Percentiles rank a stretch among this genome's conserved stretches.
Conservation (phyloP, 2,329 filamentous ascomycete species). For the Aspergillus pseudoviridinutans region DNA sequence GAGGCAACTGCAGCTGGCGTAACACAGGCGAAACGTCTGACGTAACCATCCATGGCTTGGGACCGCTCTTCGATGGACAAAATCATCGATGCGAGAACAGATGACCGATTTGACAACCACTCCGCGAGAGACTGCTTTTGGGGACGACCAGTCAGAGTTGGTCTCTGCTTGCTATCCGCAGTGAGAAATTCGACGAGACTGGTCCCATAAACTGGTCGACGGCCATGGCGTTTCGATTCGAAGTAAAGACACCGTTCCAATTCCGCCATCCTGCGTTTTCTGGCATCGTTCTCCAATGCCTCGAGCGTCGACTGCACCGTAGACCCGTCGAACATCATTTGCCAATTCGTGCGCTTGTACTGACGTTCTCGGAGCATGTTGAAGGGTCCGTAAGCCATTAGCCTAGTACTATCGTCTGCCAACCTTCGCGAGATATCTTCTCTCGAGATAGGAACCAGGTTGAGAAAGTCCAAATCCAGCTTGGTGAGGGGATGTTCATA, state of each 20-base stretch:
- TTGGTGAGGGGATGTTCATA: constrained; percentile 57
- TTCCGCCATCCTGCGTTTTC: constrained; percentile 69
- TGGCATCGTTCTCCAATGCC: constrained; percentile 67
- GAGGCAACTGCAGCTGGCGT: constrained; percentile 84
- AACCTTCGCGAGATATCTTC: constrained; percentile 59
- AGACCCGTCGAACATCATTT: constrained; percentile 59
- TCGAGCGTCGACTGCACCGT: constrained; percentile 66
- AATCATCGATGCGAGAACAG: constrained; percentile 55
- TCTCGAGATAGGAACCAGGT: constrained; percentile 68
- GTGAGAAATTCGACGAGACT: constrained; percentile 72
- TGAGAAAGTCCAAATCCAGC: constrained; percentile 72
- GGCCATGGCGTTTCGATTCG: constrained; percentile 75
- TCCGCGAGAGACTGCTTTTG: constrained; percentile 61
- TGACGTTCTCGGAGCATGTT: constrained; percentile 70
- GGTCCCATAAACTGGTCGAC: constrained; percentile 75
- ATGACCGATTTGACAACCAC: constrained; percentile 71
- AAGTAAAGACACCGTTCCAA: constrained; percentile 76
- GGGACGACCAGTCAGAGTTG: constrained; percentile 57
- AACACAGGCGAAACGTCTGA: constrained; percentile 87
- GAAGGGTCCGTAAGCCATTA: constrained; percentile 67
- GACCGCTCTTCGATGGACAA: constrained; percentile 71
- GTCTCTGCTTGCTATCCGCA: constrained; percentile 57
- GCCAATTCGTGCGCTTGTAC: constrained; percentile 52
- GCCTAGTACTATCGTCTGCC: constrained; percentile 54
- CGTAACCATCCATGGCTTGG: constrained; percentile 65